Evolutionary conservation across 2,329 filamentous ascomycete genomes (phyloP).

Genomic region (Arthroderma sp.): DNA sequence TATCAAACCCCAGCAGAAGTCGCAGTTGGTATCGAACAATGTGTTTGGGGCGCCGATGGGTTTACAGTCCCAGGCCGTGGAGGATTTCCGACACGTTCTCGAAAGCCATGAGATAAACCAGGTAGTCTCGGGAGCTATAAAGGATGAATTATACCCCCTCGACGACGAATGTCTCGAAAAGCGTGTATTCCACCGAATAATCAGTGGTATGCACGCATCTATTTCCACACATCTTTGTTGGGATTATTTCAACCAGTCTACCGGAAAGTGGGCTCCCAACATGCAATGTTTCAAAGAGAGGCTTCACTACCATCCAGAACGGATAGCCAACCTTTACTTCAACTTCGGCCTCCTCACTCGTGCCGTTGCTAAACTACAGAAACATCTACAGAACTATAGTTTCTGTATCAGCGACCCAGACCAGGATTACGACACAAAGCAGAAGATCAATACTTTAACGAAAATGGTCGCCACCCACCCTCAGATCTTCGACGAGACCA

Average conservation of each 20-base stretch:
- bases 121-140: constrained; percentile 32
- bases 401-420: constrained; percentile 79
- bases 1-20: constrained; percentile 34
- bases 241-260: constrained; percentile 91
- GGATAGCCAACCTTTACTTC: constrained; percentile 96
- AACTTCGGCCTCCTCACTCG: constrained; percentile 94
- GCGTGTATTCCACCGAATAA: constrained; percentile 90
- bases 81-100: constrained; percentile 50
- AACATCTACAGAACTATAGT: constrained; percentile 69
- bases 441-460: constrained; percentile 67
- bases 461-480: constrained; percentile 53
- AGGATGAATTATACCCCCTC: constrained; percentile 51
- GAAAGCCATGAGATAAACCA: constrained; percentile 37
- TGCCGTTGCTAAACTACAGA: constrained; percentile 78
- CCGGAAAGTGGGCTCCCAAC: constrained; percentile 86
- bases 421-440: constrained; percentile 68
- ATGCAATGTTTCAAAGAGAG: constrained; percentile 75
- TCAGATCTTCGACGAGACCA: constrained; percentile 82
- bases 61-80: constrained; percentile 39
- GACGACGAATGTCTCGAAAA: constrained; percentile 96
- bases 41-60: constrained; percentile 31
- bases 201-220: constrained; percentile 96
- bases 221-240: constrained; percentile 94
- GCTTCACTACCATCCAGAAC: constrained; percentile 74
- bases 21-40: constrained; percentile 19